These are phyloP conservation scores for Shiraia bambusicola DNA, from an alignment of 2,329 filamentous ascomycete genomes.

Conservation along the genomic window DNA sequence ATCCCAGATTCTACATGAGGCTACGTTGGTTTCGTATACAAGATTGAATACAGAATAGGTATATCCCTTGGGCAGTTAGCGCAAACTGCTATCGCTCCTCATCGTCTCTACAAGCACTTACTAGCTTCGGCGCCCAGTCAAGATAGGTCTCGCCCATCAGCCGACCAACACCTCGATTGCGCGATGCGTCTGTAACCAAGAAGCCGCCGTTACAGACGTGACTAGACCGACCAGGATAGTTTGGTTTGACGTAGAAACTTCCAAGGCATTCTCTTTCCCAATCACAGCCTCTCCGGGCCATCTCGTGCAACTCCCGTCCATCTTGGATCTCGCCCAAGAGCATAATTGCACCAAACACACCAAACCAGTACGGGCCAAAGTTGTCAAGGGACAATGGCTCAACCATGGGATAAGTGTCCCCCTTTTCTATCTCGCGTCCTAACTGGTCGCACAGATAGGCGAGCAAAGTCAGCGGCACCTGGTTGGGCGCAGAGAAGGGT, in stretches of 20 bases:
- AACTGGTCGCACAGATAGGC: slow-evolving; percentile 80
- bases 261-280: slow-evolving; percentile 82
- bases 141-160: slow-evolving; percentile 56
- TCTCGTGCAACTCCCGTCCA: slow-evolving; percentile 54
- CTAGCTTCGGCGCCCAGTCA: slow-evolving; percentile 55
- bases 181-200: slow-evolving; percentile 50
- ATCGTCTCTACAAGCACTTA: slow-evolving; percentile 19
- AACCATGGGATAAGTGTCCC: slow-evolving; percentile 88
- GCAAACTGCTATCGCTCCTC: neutral
- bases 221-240: slow-evolving; percentile 87
- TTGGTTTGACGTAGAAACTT: slow-evolving; percentile 92
- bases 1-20: slow-evolving; percentile 89
- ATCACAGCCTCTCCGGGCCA: slow-evolving; percentile 55
- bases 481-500: slow-evolving; percentile 73
- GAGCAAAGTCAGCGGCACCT: slow-evolving; percentile 74
- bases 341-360: slow-evolving; percentile 87
- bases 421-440: slow-evolving; percentile 87
- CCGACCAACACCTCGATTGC: slow-evolving; percentile 53
- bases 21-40: slow-evolving; percentile 91
- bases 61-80: slow-evolving; percentile 61
- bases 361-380: slow-evolving; percentile 86
- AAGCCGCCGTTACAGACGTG: slow-evolving; percentile 75
- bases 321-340: slow-evolving; percentile 68
- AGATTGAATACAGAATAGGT: slow-evolving; percentile 93
- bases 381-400: slow-evolving; percentile 71